phyloP scores from a whole-genome alignment of 2,329 filamentous ascomycete species.

The Mycosphaerella sp. region DNA sequence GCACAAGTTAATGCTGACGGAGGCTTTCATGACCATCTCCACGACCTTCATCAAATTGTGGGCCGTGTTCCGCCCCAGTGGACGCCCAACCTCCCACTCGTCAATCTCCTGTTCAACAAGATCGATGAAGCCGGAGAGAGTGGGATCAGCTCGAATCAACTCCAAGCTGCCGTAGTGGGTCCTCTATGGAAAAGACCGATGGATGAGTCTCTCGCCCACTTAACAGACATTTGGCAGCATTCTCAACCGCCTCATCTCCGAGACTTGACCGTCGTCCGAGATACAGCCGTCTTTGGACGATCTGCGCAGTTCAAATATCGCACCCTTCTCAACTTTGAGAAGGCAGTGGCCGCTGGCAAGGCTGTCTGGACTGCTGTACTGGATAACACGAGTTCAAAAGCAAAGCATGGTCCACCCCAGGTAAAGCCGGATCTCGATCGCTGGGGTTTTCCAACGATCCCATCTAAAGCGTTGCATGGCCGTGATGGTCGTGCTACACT shows the following conservation, averaged over 20 bases:
- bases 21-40: slow-evolving; percentile 16
- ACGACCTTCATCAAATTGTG: slow-evolving; percentile 10
- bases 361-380: slow-evolving; percentile 51
- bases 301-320: slow-evolving; percentile 51
- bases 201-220: slow-evolving; percentile 47
- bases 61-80: slow-evolving; percentile 46
- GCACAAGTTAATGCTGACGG: slow-evolving; percentile 1
- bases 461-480: slow-evolving; percentile 33
- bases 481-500: slow-evolving; percentile 41
- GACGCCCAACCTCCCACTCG: slow-evolving; percentile 48
- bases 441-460: slow-evolving; percentile 43
- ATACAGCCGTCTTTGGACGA: slow-evolving; percentile 46
- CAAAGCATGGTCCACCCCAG: slow-evolving; percentile 24
- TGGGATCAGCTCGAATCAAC: slow-evolving; percentile 46
- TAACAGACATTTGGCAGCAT: slow-evolving; percentile 52
- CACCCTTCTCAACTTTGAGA: slow-evolving; percentile 47
- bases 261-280: slow-evolving; percentile 52
- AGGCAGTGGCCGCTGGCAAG: slow-evolving; percentile 47
- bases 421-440: slow-evolving; percentile 36
- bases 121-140: slow-evolving; percentile 42
- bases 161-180: slow-evolving; percentile 39
- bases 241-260: slow-evolving; percentile 54
- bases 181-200: slow-evolving; percentile 50
- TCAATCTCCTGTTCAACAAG: slow-evolving; percentile 49
- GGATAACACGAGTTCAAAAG: slow-evolving; percentile 24